Evolutionary conservation across 805 yeast genomes (phyloP).

Genomic region (Isabelozyma gotoi): DNA sequence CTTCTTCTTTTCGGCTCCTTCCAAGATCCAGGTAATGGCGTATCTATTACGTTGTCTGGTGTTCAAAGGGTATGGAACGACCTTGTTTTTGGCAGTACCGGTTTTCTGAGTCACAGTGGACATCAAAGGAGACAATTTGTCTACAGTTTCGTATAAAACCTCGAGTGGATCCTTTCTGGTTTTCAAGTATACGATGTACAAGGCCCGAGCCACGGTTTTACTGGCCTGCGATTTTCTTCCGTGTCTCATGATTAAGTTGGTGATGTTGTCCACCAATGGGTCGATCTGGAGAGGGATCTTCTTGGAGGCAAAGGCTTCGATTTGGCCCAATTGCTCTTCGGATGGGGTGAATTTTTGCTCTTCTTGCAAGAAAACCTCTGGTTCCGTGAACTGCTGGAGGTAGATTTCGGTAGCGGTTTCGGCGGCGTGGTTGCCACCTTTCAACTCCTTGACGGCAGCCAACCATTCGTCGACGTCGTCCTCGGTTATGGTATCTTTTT

Average conservation of each 20-base stretch:
- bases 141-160: slow-evolving; percentile 70
- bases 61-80: slow-evolving; percentile 80
- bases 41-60: slow-evolving; percentile 80
- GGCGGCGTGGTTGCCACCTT: slow-evolving; percentile 29
- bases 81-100: slow-evolving; percentile 79
- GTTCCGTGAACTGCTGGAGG: slow-evolving; percentile 36
- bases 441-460: slow-evolving; percentile 41
- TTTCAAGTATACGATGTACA: slow-evolving; percentile 74
- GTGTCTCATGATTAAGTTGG: slow-evolving; percentile 87
- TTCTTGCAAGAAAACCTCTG: slow-evolving; percentile 32
- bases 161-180: slow-evolving; percentile 78
- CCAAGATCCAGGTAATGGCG: slow-evolving; percentile 90
- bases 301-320: slow-evolving; percentile 45
- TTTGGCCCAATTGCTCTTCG: slow-evolving; percentile 61
- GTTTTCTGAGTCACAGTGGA: slow-evolving; percentile 74
- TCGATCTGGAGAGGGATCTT: slow-evolving; percentile 65
- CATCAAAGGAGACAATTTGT: slow-evolving; percentile 81
- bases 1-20: slow-evolving; percentile 76
- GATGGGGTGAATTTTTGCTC: slow-evolving; percentile 53
- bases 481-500: slow-evolving; percentile 37
- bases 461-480: slow-evolving; percentile 49
- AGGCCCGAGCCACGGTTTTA: slow-evolving; percentile 68
- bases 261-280: slow-evolving; percentile 72
- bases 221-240: slow-evolving; percentile 86
- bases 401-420: slow-evolving; percentile 36